These are phyloP conservation scores for Nemania abortiva DNA, from an alignment of 2,329 filamentous ascomycete species.

Conservation along the genomic window DNA sequence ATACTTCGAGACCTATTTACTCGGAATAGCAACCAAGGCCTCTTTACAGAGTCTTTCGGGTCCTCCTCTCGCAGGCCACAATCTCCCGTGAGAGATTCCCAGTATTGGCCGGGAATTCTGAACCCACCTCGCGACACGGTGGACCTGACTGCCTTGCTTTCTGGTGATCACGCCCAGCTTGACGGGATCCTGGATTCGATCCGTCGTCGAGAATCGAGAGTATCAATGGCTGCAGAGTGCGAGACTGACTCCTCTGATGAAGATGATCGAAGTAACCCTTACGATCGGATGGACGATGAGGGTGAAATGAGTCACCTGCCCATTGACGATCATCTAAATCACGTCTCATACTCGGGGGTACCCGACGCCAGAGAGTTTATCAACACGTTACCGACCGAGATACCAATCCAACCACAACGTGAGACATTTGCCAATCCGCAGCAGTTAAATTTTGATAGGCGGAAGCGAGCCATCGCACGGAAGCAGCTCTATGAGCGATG, in stretches of 20 bases:
- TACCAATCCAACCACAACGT: conserved; percentile 56
- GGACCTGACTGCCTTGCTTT: conserved; percentile 49
- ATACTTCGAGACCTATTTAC: conserved; percentile 68
- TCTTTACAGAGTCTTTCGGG: conserved; percentile 52
- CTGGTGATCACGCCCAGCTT: conserved; percentile 48
- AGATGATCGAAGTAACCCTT: conserved; percentile 44
- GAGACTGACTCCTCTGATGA: conserved; percentile 48
- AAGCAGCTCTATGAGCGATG: conserved; percentile 76
- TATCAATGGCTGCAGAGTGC: conserved; percentile 38
- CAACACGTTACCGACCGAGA: conserved; percentile 55
- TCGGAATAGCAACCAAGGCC: conserved; percentile 49
- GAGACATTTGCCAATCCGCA: conserved; percentile 52
- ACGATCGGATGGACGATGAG: conserved; percentile 43
- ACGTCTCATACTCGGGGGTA: conserved; percentile 26
- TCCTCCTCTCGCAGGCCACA: conserved; percentile 46
- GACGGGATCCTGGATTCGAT: conserved; percentile 51
- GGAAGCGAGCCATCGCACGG: conserved; percentile 59
- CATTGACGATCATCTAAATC: conserved; percentile 23
- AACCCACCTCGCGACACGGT: conserved; percentile 50
- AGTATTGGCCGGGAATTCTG: conserved; percentile 50
- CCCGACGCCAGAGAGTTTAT: conserved; percentile 49
- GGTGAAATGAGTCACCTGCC: conserved; percentile 27
- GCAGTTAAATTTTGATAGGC: conserved; percentile 54
- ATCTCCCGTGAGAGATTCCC: conserved; percentile 45
- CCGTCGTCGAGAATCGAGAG: conserved; percentile 41